Evolutionary conservation across 495 filamentous ascomycete genomes (phyloP).

Genomic region (Cercophora scortea): DNA sequence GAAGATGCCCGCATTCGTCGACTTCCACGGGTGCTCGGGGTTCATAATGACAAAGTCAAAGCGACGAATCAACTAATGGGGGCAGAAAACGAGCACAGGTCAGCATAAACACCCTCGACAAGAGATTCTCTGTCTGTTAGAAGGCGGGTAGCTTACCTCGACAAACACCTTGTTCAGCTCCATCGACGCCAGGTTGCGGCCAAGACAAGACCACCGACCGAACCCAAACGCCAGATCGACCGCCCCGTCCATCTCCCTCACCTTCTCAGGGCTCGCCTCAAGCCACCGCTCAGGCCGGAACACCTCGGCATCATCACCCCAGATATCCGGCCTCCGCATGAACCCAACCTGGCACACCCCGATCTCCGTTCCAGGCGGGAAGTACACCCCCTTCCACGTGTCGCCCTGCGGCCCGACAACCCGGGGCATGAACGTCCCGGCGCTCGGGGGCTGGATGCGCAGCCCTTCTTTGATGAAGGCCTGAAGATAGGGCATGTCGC

Average conservation of each 20-base stretch:
- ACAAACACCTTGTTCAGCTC: constrained; percentile 46
- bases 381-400: constrained; percentile 5
- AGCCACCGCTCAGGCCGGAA: constrained; percentile 38
- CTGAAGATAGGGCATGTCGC: constrained; percentile 35
- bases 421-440: not conserved
- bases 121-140: not conserved
- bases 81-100: not conserved
- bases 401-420: constrained; percentile 1
- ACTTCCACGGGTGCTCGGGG: not conserved
- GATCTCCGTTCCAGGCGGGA: constrained; percentile 11
- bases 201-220: constrained; percentile 47
- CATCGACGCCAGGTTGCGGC: constrained; percentile 47
- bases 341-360: constrained; percentile 20
- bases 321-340: constrained; percentile 42
- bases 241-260: constrained; percentile 37
- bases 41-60: not conserved
- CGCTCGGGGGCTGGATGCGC: constrained; percentile 27
- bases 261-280: constrained; percentile 36
- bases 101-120: not conserved
- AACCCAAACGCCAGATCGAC: constrained; percentile 48
- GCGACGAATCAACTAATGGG: not conserved
- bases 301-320: constrained; percentile 37
- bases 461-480: constrained; percentile 38
- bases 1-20: not conserved
- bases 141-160: constrained; percentile 28